Evolutionary conservation across 768 basidiomycete species (phyloP), one percentile per base, ranked within the genome.

Genomic region (Gloeopeniophorella convolvens): DNA sequence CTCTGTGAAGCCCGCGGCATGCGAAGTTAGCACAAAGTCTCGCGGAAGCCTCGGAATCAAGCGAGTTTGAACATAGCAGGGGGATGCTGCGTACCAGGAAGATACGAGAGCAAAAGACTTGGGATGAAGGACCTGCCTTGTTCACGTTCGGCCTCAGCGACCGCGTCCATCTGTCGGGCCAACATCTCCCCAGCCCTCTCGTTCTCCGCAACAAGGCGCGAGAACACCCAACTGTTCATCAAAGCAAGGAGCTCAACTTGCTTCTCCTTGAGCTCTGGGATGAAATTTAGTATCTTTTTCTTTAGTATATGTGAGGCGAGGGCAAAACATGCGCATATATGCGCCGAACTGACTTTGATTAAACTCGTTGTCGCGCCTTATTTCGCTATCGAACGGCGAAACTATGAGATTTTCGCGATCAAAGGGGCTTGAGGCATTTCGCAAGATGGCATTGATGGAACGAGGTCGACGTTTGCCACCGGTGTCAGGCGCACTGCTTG

Each of bases 301-400:
- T 34, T 16, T 12, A 39, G n/a, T 6, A 13, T 26, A 28, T 20
- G 16, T 18, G 15, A 11, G 10, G 45, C 39, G 11, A 8, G 31
- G 20, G 15, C 23, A 6, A 3, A 13, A 16, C 24, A 32, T 34
- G 48, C 59, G 58, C 59, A 59, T 57, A 56, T 52, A 62, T 36
- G 30, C 33, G 50, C 24, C 26, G 18, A 52, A 55, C 68, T 42
- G 59, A 72, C 70, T 64, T 57, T 67, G 57, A 30, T 65, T 48
- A 56, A 68, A 69, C 36, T 64, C 63, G 0, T 54, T 60, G 32
- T 70, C 70, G 8, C 67, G 55, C 23, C 60, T 62, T 3, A 56
- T 47, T 51, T 72, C 70, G 5, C 65, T 58, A 26, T 68, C 65
- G 48, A 69, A 70, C 0, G 70, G 70, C 9, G 59, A 43, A 4